A percentile compares a stretch with the other conserved stretches of the same genome.
Conservation (phyloP, 257 asterid species). For the Henckelia pumila region DNA sequence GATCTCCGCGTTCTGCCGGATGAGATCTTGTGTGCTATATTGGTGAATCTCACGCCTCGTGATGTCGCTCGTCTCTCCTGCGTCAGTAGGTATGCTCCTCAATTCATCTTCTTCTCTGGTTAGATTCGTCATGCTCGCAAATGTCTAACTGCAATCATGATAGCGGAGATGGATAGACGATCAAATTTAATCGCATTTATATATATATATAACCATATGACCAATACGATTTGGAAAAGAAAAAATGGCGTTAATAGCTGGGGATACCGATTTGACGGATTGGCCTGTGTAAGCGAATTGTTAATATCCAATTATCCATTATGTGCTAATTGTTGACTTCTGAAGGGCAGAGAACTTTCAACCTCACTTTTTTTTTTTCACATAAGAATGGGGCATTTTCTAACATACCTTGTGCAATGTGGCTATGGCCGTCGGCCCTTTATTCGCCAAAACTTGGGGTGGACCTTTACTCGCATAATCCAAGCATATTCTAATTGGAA, state of each 20-base stretch:
- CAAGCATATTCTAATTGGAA: neutral
- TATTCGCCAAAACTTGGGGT: neutral
- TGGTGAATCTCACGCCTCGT: constrained; percentile 58
- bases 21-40: constrained; percentile 53
- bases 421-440: neutral
- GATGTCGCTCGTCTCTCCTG: constrained; percentile 87
- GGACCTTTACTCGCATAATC: neutral
- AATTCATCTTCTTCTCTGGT: neutral
- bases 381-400: neutral
- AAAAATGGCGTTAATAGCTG: too few relatives aligned
- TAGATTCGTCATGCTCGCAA: neutral
- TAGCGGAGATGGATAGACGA: neutral
- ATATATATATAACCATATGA: neutral
- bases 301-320: neutral
- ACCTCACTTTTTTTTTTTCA: constrained; percentile 2
- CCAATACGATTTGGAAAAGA: neutral
- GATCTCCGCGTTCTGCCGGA: constrained; percentile 71
- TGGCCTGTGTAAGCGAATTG: neutral
- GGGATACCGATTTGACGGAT: neutral
- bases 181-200: neutral
- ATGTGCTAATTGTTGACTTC: neutral
- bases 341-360: neutral
- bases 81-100: constrained; percentile 69
- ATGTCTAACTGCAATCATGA: neutral
- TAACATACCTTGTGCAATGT: neutral